These are phyloP conservation scores for Herpetospermum pedunculosum DNA, from an alignment of 306 rosid genomes.

Conservation along the genomic window DNA sequence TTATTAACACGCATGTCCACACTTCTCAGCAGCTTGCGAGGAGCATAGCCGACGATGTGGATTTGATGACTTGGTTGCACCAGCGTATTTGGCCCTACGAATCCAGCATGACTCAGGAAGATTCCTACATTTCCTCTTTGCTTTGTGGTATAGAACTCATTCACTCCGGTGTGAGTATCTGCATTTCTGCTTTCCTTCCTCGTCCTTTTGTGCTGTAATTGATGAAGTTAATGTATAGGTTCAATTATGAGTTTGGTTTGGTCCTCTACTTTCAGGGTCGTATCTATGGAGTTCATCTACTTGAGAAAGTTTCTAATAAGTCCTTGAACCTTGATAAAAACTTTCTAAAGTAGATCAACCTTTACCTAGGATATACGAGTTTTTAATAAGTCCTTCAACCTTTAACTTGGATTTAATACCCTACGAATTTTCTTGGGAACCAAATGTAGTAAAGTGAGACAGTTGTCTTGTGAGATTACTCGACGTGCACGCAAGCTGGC, in stretches of 20 bases:
- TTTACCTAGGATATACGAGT: no score
- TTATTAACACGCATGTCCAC: slow-evolving; percentile 78
- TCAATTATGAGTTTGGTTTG: background rate
- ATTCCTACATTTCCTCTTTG: slow-evolving; percentile 64
- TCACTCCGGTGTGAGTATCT: slow-evolving; percentile 51
- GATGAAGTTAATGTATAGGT: background rate
- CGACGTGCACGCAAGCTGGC: no score
- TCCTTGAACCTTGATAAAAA: background rate
- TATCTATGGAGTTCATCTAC: background rate
- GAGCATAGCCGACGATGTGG: slow-evolving; percentile 91
- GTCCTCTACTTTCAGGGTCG: background rate
- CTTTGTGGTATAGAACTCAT: slow-evolving; percentile 78
- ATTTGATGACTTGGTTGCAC: slow-evolving; percentile 78
- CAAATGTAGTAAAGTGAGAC: no score
- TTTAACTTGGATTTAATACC: no score
- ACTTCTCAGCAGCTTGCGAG: slow-evolving; percentile 72
- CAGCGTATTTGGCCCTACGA: slow-evolving; percentile 87
- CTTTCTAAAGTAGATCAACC: no score
- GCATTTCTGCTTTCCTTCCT: background rate
- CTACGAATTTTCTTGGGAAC: no score
- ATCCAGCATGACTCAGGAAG: slow-evolving; percentile 63
- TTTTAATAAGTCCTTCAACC: no score
- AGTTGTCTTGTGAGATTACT: no score
- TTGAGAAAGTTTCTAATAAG: background rate
- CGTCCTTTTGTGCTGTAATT: background rate